Percentiles rank a stretch among this genome's conserved stretches.
phyloP scores from a whole-genome alignment of 2,329 filamentous ascomycete genomes.

The Colletotrichum tabaci region DNA sequence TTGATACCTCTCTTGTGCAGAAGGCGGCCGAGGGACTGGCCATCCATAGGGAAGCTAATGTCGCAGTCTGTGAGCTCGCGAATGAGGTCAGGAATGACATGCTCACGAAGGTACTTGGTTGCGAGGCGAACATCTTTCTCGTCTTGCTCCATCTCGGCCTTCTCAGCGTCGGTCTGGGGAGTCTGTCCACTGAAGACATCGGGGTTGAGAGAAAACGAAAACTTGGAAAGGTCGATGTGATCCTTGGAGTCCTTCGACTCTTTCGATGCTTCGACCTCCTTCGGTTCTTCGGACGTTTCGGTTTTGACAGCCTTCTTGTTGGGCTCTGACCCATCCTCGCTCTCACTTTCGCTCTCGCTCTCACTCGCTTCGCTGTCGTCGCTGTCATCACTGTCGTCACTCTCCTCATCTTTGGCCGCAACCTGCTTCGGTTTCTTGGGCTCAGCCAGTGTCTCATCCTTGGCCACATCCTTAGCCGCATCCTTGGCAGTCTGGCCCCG shows the following conservation, averaged over 20 bases:
- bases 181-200: constrained; percentile 95
- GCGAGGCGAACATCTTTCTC: constrained; percentile 90
- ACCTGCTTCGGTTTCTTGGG: constrained; percentile 47
- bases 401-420: constrained; percentile 45
- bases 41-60: constrained; percentile 98
- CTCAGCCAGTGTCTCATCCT: constrained; percentile 48
- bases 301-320: constrained; percentile 45
- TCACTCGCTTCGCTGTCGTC: constrained; percentile 46
- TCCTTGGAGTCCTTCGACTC: constrained; percentile 61
- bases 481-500: constrained; percentile 63
- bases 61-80: constrained; percentile 92
- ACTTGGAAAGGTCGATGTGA: constrained; percentile 87
- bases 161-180: constrained; percentile 92
- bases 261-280: constrained; percentile 51
- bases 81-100: constrained; percentile 87
- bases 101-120: constrained; percentile 82
- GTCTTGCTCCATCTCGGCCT: constrained; percentile 84
- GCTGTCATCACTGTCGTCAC: constrained; percentile 46
- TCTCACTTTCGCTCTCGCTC: constrained; percentile 53
- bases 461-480: constrained; percentile 53
- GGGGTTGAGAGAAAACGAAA: constrained; percentile 91
- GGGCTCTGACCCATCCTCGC: constrained; percentile 54
- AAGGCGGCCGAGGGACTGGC: constrained; percentile 88
- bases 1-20: constrained; percentile 99
- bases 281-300: constrained; percentile 46